Evolutionary conservation across 73 alveolate species (phyloP), one percentile per base, ranked within the genome.

Genomic region (Paraurostyla sp.): DNA sequence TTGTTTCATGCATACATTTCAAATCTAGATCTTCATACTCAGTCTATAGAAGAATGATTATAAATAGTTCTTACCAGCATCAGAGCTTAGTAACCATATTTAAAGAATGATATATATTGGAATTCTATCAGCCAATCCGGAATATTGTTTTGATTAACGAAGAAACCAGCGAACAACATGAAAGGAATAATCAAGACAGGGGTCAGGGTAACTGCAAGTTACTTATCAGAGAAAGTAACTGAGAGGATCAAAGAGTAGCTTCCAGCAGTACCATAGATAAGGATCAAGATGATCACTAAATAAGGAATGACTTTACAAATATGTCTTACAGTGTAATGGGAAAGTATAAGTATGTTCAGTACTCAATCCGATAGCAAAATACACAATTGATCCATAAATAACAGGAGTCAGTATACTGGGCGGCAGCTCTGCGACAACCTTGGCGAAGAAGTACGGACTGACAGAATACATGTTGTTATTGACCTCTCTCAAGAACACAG

Each of bases 401-500:
- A 80, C 38, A 15, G 93, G 86, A 16, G 56, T 42, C 41, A 92
- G 0, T 6, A 89, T 15, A 38, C 71, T 9, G 59, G 46, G n/a
- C 0, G 97, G 97, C 43, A 92, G 33, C 62, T 93, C 97, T 0
- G 92, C 71, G 13, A 87, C 22, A 15, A 85, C 68, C 75, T 94
- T 94, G 2, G 92, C 91, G 23, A 91, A 51, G 93, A 91, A 94
- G 56, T 91, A 94, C 4, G 96, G 69, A 42, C 88, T 58, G 4
- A 88, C 94, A 1, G 85, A 50, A 65, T 94, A 94, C 91, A 92
- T 63, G 23, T 82, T 87, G 40, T 82, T 78, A 32, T 60, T 46
- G 25, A 86, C 91, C 56, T 94, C 98, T 81, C 94, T 76, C 15
- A 92, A n/a, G 65, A 94, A 94, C 27, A 92, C 91, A 9, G 96